phyloP scores from a whole-genome alignment of 352 stramenopile species.

The Phytophthora sansomeana region DNA sequence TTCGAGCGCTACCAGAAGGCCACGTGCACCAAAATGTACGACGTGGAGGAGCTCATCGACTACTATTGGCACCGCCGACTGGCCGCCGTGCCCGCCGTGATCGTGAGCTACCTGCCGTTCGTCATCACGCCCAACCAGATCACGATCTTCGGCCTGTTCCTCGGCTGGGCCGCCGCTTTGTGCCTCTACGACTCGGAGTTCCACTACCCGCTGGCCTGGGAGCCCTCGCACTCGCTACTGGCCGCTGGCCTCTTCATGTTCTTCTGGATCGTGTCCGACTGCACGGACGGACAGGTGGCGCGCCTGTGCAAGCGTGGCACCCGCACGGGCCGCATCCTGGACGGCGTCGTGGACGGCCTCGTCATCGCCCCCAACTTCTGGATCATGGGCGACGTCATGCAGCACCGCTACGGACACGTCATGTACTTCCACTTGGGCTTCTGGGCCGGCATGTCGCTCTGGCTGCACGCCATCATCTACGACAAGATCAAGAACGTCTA shows the following conservation, averaged over 20 bases:
- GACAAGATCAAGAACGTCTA: constrained; percentile 91
- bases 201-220: constrained; percentile 71
- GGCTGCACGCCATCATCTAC: constrained; percentile 85
- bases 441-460: constrained; percentile 73
- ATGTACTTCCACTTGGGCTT: constrained; percentile 64
- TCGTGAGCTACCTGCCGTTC: constrained; percentile 87
- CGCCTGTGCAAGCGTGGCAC: constrained; percentile 84
- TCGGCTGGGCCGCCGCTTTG: constrained; percentile 72
- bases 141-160: constrained; percentile 76
- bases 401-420: constrained; percentile 59
- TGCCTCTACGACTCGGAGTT: constrained; percentile 88
- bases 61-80: constrained; percentile 87
- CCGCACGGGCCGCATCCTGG: constrained; percentile 81
- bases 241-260: constrained; percentile 75
- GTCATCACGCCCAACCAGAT: constrained; percentile 90
- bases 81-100: constrained; percentile 70
- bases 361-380: constrained; percentile 81
- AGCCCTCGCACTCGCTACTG: constrained; percentile 63
- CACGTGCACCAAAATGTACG: constrained; percentile 87
- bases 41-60: constrained; percentile 87
- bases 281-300: constrained; percentile 83
- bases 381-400: constrained; percentile 62
- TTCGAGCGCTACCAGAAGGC: constrained; percentile 76
- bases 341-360: constrained; percentile 78
- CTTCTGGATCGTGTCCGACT: constrained; percentile 88